Evolutionary conservation across 2,329 filamentous ascomycete species (phyloP).

Genomic region (Stemphylium lycopersici): DNA sequence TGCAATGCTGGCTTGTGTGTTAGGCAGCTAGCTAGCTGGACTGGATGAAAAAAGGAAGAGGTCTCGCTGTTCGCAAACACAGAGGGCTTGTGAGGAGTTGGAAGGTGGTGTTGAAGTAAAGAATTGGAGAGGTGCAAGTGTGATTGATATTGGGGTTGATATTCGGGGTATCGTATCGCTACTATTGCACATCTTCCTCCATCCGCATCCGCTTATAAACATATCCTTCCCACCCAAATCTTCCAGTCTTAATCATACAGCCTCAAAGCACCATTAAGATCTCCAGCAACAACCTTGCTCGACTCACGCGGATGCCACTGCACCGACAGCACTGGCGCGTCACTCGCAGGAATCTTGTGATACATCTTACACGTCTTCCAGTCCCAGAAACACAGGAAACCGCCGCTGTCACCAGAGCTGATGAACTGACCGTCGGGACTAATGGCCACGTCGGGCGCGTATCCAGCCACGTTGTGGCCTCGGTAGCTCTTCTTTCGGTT

Average conservation of each 20-base stretch:
- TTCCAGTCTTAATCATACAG: conserved; percentile 76
- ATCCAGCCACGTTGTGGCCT: conserved; percentile 94
- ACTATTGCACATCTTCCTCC: neutral
- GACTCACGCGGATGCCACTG: conserved; percentile 98
- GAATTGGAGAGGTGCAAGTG: too few species aligned
- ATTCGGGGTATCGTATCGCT: conserved; percentile 30
- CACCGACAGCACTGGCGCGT: conserved; percentile 80
- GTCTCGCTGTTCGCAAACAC: too few species aligned
- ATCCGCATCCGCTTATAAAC: neutral
- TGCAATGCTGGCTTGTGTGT: too few species aligned
- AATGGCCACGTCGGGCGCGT: conserved; percentile 87
- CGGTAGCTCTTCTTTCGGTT: conserved; percentile 97
- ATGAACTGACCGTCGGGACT: conserved; percentile 93
- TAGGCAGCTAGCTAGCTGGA: too few species aligned
- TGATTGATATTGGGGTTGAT: neutral
- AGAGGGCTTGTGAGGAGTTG: too few species aligned
- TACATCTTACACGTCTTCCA: conserved; percentile 99
- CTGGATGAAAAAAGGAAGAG: too few species aligned
- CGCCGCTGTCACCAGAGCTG: conserved; percentile 82
- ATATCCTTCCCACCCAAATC: neutral
- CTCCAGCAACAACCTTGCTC: conserved; percentile 89
- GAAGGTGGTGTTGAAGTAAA: too few species aligned
- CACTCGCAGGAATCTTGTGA: conserved; percentile 89
- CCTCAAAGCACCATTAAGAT: conserved; percentile 84
- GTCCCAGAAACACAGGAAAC: conserved; percentile 96